phyloP scores from a whole-genome alignment of 1,139 yeast species.

The Tardiomyces digboiensis region DNA sequence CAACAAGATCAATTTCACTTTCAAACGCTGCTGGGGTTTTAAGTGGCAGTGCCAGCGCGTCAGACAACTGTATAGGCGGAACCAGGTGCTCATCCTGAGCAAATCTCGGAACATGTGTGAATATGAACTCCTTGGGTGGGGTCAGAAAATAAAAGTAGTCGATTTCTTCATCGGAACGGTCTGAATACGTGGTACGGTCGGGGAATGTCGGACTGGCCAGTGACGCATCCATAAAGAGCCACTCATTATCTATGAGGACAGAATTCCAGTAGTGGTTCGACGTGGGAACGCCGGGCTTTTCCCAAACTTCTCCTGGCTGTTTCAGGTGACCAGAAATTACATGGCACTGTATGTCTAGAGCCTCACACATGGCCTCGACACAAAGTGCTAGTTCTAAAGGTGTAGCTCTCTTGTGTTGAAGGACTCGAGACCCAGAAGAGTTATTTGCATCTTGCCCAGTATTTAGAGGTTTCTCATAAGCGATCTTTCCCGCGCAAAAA shows the following conservation, averaged over 20 bases:
- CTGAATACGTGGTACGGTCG: conserved; percentile 21
- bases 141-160: conserved; percentile 66
- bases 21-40: conserved; percentile 73
- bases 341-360: conserved; percentile 64
- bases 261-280: conserved; percentile 89
- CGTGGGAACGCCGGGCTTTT: conserved; percentile 34
- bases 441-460: conserved; percentile 13
- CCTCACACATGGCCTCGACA: conserved; percentile 62
- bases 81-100: conserved; percentile 74
- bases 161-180: conserved; percentile 7
- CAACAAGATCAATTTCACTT: conserved; percentile 47
- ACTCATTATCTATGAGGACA: conserved; percentile 61
- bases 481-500: conserved; percentile 45
- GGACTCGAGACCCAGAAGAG: conserved; percentile 18
- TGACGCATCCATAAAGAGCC: conserved; percentile 67
- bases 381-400: conserved; percentile 70
- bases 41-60: conserved; percentile 75
- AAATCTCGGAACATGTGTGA: conserved; percentile 79
- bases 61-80: conserved; percentile 73
- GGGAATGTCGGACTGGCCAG: conserved; percentile 51
- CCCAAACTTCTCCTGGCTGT: conserved; percentile 52
- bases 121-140: conserved; percentile 64
- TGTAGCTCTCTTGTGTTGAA: conserved; percentile 42
- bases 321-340: conserved; percentile 78
- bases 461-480: conserved; percentile 24